Evolutionary conservation across 2,329 filamentous ascomycete genomes (phyloP).

Genomic region (Aureobasidium sp.): DNA sequence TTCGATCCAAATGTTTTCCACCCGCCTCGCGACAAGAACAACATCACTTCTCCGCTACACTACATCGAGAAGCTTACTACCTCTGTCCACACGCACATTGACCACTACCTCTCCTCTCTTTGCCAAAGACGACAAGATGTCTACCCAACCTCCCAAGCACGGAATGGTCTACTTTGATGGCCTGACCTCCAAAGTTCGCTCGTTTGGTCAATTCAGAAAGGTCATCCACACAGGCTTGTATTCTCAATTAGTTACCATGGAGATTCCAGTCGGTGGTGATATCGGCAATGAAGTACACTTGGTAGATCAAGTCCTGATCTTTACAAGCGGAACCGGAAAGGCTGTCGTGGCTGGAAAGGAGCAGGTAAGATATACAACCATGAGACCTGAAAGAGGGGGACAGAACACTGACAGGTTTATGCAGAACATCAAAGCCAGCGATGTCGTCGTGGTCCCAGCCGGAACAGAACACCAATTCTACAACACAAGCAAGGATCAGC

Average conservation of each 20-base stretch:
- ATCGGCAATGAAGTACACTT: constrained; percentile 63
- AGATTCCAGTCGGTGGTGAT: constrained; percentile 55
- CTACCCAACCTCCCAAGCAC: constrained; percentile 29
- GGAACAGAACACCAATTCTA: constrained; percentile 61
- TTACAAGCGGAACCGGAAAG: constrained; percentile 53
- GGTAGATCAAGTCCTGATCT: constrained; percentile 59
- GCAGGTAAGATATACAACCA: constrained; percentile 31
- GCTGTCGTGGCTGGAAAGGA: constrained; percentile 55
- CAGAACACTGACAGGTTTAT: neutral
- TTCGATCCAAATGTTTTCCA: neutral
- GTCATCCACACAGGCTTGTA: constrained; percentile 59
- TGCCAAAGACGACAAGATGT: constrained; percentile 30
- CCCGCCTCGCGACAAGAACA: neutral
- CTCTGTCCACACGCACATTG: constrained; percentile 21
- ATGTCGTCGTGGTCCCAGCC: constrained; percentile 57
- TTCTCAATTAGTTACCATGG: constrained; percentile 58
- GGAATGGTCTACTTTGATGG: constrained; percentile 56
- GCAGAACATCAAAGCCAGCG: constrained; percentile 25
- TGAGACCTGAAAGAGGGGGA: neutral
- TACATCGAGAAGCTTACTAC: constrained; percentile 3
- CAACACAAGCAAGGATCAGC: constrained; percentile 50
- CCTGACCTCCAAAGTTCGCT: constrained; percentile 48
- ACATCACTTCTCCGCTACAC: neutral
- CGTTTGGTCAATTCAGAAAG: constrained; percentile 53
- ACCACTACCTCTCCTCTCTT: constrained; percentile 18